Conservation (phyloP, 352 stramenopile species). For the Phytophthora constricta region DNA sequence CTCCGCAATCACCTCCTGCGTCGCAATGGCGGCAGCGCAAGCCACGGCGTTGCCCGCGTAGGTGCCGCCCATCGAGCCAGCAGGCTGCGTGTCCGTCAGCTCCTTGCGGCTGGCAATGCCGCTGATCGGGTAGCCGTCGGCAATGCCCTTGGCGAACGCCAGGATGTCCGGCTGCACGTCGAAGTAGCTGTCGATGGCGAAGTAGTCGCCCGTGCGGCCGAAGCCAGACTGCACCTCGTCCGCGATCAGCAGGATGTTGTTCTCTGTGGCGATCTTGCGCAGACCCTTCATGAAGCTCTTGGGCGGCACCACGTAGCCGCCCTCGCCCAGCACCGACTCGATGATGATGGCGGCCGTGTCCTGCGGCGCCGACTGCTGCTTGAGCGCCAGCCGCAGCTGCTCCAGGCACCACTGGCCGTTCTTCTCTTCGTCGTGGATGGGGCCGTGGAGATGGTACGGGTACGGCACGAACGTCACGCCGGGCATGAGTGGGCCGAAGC, state of each 20-base stretch:
- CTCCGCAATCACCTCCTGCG: conserved; percentile 86
- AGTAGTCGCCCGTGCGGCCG: conserved; percentile 88
- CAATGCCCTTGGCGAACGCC: conserved; percentile 94
- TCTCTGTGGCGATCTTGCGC: conserved; percentile 90
- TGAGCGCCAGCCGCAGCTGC: conserved; percentile 87
- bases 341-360: conserved; percentile 93
- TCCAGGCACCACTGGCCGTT: conserved; percentile 79
- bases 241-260: conserved; percentile 93
- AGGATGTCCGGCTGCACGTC: conserved; percentile 92
- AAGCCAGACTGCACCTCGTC: conserved; percentile 95
- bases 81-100: conserved; percentile 81
- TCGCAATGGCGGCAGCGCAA: conserved; percentile 92
- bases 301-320: conserved; percentile 91
- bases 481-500: conserved; percentile 87
- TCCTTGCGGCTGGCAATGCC: conserved; percentile 89
- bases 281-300: conserved; percentile 93
- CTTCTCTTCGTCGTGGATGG: conserved; percentile 81
- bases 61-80: conserved; percentile 93
- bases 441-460: conserved; percentile 87
- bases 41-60: conserved; percentile 93
- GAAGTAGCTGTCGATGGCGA: conserved; percentile 86
- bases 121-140: conserved; percentile 91
- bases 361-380: conserved; percentile 89
- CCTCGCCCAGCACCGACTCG: conserved; percentile 92
- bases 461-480: conserved; percentile 89